Evolutionary conservation across 2,329 filamentous ascomycete species (phyloP), one percentile per base, ranked within the genome.

Genomic region (Bertia moriformis): DNA sequence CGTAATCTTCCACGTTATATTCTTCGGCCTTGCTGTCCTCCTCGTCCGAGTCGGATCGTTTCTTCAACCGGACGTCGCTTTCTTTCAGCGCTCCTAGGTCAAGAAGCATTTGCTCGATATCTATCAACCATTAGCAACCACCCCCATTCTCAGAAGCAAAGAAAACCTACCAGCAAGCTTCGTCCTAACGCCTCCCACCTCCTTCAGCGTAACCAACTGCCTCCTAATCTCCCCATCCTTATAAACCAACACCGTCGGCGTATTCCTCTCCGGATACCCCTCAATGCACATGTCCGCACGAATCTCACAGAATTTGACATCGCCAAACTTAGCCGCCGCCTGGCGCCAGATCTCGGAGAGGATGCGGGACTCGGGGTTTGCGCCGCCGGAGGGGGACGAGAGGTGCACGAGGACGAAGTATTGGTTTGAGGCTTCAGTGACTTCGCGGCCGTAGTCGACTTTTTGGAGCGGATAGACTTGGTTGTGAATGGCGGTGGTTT

Each of bases 301-400:
- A 41, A 80, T 80, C 54, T 78, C 69, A 49, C 74, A 78, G 56
- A 80, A 80, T 55, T 80, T 80, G 50, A 80, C 59, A 46, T 79
- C 74, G 4, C 74, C 74, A 49, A 71, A 79, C 40, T 69, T 69
- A 29, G 52, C 53, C 2, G 75, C 74, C 39, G 78, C 48, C 40
- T 73, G 63, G 19, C 71, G 57, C 75, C 75, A 80, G 19, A 77
- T 52, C 48, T 78, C 72, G 4, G 65, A 65, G 48, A 78, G 51
- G 4, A 77, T 51, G 39, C 67, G 61, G 2, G 71, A 77, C 51
- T 79, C 73, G 19, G 62, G 60, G 47, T 79, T 79, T 30, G 64
- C 71, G n/a, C 22, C 22, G 30, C 71, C 68, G 14, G 63, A 60
- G 0, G 70, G 68, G 1, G 69, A 73, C 2, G 73, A 77, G 18